Evolutionary conservation across 768 basidiomycete species (phyloP).

Genomic region (Boletus patriciae): DNA sequence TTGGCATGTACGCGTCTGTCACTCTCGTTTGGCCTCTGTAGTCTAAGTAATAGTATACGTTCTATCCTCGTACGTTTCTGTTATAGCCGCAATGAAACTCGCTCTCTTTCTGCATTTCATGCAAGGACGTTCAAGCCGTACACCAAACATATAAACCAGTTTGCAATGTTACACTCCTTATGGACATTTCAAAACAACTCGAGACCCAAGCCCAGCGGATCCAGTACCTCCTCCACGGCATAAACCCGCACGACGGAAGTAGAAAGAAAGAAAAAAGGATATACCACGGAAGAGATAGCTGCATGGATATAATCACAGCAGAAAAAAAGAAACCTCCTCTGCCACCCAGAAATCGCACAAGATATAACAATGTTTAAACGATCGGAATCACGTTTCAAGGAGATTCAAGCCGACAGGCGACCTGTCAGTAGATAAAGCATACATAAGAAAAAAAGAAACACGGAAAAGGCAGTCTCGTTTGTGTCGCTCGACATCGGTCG

Average conservation of each 20-base stretch:
- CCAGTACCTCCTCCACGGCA: constrained; percentile 3
- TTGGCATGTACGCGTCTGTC: not conserved
- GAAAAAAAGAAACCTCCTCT: constrained; percentile 6
- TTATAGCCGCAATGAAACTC: not conserved
- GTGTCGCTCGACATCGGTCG: not conserved
- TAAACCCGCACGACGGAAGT: constrained; percentile 12
- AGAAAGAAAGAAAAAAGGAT: constrained; percentile 1
- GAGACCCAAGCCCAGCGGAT: constrained; percentile 17
- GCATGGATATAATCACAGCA: constrained; percentile 13
- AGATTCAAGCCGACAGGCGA: constrained; percentile 6
- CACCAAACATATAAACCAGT: not conserved
- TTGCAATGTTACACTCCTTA: constrained; percentile 1
- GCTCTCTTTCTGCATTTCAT: not conserved
- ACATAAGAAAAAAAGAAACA: constrained; percentile 5
- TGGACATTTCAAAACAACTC: not conserved
- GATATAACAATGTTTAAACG: constrained; percentile 12
- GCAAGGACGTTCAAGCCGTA: no score
- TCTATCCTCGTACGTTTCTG: no score
- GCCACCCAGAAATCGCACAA: constrained; percentile 21
- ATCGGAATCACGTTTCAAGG: constrained; percentile 19
- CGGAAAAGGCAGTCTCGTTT: not conserved
- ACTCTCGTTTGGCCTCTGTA: not conserved
- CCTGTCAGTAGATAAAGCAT: constrained; percentile 21
- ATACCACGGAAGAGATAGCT: constrained; percentile 8
- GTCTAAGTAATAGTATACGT: not conserved